A percentile compares a stretch with the other conserved stretches of the same genome.
These are phyloP conservation scores for Amphicarpaea edgeworthii DNA, from an alignment of 306 rosid genomes.

Conservation along the genomic window DNA sequence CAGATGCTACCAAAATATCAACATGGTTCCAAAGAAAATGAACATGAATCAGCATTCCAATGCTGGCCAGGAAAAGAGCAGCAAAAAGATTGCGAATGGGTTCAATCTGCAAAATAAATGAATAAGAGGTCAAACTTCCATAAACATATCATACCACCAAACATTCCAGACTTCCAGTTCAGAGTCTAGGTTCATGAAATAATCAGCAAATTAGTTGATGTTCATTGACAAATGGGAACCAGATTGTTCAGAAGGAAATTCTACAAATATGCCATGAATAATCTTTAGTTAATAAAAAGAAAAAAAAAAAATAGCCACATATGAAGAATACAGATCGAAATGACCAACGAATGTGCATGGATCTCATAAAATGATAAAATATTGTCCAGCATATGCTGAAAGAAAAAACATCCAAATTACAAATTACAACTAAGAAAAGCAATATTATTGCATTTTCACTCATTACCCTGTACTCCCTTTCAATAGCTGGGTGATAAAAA, in stretches of 20 bases:
- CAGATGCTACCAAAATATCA: slow-evolving; percentile 95
- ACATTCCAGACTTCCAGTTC: slow-evolving; percentile 28
- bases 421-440: too few species aligned
- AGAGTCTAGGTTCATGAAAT: slow-evolving; percentile 33
- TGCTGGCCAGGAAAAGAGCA: slow-evolving; percentile 96
- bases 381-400: too few species aligned
- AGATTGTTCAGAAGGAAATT: slow-evolving; percentile 22
- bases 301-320: not conserved
- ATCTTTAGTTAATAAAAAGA: slow-evolving; percentile 9
- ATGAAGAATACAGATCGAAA: slow-evolving; percentile 29
- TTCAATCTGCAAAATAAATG: slow-evolving; percentile 72
- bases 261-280: slow-evolving; percentile 26
- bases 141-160: slow-evolving; percentile 25
- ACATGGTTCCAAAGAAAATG: slow-evolving; percentile 98
- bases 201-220: slow-evolving; percentile 24
- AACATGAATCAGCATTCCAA: slow-evolving; percentile 97
- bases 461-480: slow-evolving; percentile 29
- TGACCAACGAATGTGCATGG: slow-evolving; percentile 24
- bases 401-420: too few species aligned
- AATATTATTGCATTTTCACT: not conserved
- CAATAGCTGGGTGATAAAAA: slow-evolving; percentile 19
- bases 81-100: slow-evolving; percentile 95
- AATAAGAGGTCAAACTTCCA: slow-evolving; percentile 39
- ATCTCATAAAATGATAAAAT: slow-evolving; percentile 24
- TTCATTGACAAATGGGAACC: slow-evolving; percentile 30